These are phyloP conservation scores for Cytospora mali DNA, from an alignment of 2,329 filamentous ascomycete species.

Conservation along the genomic window DNA sequence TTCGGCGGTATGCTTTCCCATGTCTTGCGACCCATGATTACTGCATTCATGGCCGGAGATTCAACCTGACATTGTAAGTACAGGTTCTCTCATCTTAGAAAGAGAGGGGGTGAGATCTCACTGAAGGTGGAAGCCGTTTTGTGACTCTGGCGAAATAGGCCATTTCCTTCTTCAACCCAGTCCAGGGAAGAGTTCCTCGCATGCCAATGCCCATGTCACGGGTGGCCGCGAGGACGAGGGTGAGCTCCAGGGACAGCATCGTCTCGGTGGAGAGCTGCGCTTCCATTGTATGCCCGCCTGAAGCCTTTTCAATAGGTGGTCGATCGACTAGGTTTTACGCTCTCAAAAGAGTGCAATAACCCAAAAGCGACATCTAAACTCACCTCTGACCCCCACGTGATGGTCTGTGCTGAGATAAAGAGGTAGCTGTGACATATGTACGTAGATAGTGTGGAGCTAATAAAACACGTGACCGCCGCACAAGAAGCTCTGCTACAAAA, in stretches of 20 bases:
- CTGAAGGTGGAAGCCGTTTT: slow-evolving; percentile 59
- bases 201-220: slow-evolving; percentile 86
- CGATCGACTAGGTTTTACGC: neutral
- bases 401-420: neutral
- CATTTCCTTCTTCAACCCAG: slow-evolving; percentile 87
- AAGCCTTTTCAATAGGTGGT: neutral
- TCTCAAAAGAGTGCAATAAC: neutral
- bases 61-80: slow-evolving; percentile 34
- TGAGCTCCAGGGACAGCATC: slow-evolving; percentile 60
- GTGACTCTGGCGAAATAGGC: slow-evolving; percentile 92
- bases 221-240: slow-evolving; percentile 94
- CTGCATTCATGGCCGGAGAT: slow-evolving; percentile 61
- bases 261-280: neutral
- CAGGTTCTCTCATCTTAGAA: neutral
- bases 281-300: slow-evolving; percentile 7
- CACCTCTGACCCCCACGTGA: neutral
- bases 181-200: slow-evolving; percentile 82
- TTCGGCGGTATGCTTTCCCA: slow-evolving; percentile 85
- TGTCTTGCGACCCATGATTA: slow-evolving; percentile 97
- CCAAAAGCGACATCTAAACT: neutral
- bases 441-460: neutral
- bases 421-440: neutral
- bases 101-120: slow-evolving; percentile 30
- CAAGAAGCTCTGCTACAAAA: slow-evolving; percentile 20
- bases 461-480: slow-evolving; percentile 4